Evolutionary conservation across 2,329 filamentous ascomycete species (phyloP), one percentile per base, ranked within the genome.

Genomic region (Plectosphaerella plurivora): DNA sequence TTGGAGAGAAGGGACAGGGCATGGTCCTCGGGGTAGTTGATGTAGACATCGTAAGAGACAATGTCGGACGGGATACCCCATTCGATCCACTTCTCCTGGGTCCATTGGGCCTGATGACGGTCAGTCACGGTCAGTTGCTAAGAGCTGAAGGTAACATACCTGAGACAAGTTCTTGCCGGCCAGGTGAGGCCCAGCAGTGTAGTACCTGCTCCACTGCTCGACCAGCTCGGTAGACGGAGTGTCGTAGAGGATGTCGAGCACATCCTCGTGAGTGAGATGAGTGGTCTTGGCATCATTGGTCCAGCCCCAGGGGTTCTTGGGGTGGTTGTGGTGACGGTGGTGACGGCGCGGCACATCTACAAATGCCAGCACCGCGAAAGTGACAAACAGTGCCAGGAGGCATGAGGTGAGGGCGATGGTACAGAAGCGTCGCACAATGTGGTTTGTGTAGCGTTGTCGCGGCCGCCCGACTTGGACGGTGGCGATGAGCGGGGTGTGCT

Each of bases 131-230:
- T 9, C 12, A 8, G 12, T 16, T 20, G 8, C 3, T 9, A 11
- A 36, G 7, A 14, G 15, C 2, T 41, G 3, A 20, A 33, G 37
- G 18, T 15, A 6, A 47, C 62, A 53, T 66, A 76, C 79, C 71
- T 91, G 87, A 48, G 86, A 90, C 55, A 85, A 77, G 65, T 93
- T 94, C 71, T 87, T 84, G 18, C 89, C 89, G 1, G 87, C 88
- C 47, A 93, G 70, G 69, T 93, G 89, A 16, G 86, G 79, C 0
- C 89, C 89, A 0, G 85, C 74, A 0, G 89, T 89, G 62, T 93
- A 93, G 66, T 92, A 93, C 56, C 75, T 75, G 67, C 84, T 89
- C 88, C 88, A 92, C 69, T 90, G 83, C 57, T 81, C 76, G 9
- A 80, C 81, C 57, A 76, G 77, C 46, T 79, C 70, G 28, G 76